Percentiles rank a stretch among this genome's conserved stretches.
These are phyloP conservation scores for Erythrobasidium hasegawianum DNA, from an alignment of 1,284 basidiomycete species.

Conservation along the genomic window DNA sequence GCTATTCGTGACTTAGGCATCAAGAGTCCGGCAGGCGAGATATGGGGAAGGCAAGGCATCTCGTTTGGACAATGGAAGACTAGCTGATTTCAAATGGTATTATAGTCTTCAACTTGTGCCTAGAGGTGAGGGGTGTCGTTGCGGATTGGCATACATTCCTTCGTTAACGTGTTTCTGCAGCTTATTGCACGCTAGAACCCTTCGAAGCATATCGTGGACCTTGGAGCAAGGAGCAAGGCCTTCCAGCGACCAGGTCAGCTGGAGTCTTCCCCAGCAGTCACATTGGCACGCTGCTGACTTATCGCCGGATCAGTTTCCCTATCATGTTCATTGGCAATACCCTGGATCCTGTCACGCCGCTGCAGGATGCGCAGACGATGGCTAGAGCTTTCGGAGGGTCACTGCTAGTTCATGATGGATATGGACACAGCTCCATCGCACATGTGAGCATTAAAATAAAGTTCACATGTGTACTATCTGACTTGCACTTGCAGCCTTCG, in stretches of 20 bases:
- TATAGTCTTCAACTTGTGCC: too few species aligned
- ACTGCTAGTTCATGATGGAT: constrained; percentile 41
- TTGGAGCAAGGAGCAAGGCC: constrained; percentile 35
- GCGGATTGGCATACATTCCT: too few species aligned
- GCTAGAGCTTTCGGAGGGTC: constrained; percentile 36
- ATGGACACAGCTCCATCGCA: constrained; percentile 41
- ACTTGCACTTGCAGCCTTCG: constrained; percentile 25
- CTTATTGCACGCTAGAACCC: neutral
- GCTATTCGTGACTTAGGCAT: neutral
- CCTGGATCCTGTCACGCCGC: constrained; percentile 44
- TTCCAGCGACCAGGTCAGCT: constrained; percentile 35
- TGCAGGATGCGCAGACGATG: constrained; percentile 38
- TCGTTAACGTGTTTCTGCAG: too few species aligned
- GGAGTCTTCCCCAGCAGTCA: too few species aligned
- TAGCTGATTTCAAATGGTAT: too few species aligned
- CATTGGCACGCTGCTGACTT: too few species aligned
- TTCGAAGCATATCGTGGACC: constrained; percentile 37
- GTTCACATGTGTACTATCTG: neutral
- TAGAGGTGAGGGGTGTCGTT: too few species aligned
- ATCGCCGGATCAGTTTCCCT: too few species aligned
- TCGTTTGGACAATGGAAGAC: too few species aligned
- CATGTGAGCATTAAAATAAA: constrained; percentile 9
- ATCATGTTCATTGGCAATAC: constrained; percentile 41
- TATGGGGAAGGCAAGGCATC: too few species aligned
- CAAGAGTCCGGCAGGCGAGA: neutral